phyloP scores from a whole-genome alignment of 345 rosid genomes.

The Aegle marmelos region DNA sequence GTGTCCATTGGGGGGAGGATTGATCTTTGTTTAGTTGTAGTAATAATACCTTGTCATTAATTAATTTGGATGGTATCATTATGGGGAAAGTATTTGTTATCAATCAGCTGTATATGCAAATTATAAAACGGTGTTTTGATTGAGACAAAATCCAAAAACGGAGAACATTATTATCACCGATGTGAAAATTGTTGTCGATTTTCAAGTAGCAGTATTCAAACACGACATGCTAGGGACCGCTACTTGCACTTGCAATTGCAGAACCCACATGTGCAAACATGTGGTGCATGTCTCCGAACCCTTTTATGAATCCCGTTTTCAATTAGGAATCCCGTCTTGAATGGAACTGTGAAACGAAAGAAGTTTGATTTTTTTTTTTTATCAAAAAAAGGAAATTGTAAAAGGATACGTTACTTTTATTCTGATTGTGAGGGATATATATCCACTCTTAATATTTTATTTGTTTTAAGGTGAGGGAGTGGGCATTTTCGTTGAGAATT shows the following conservation, averaged over 20 bases:
- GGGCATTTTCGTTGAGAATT: too few relatives aligned
- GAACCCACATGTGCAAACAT: neutral
- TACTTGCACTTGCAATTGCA: neutral
- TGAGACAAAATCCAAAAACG: neutral
- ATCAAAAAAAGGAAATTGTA: neutral
- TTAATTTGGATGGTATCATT: neutral
- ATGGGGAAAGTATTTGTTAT: too few relatives aligned
- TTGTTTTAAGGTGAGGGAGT: too few relatives aligned
- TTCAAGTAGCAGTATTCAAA: neutral
- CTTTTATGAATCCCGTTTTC: neutral
- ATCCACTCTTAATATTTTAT: too few relatives aligned
- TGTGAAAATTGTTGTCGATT: neutral
- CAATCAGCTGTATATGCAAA: neutral
- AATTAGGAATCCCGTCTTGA: neutral
- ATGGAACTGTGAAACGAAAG: too few relatives aligned
- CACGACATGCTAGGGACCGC: neutral
- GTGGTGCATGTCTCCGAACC: constrained; percentile 3
- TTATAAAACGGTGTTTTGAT: neutral
- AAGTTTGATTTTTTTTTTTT: too few relatives aligned
- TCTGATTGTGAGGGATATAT: too few relatives aligned
- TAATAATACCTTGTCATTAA: neutral
- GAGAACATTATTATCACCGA: neutral
- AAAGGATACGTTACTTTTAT: neutral
- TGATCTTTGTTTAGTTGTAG: too few relatives aligned
- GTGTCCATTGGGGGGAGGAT: neutral